Conservation (phyloP, 176 grass and related monocot species). For the Bothriochloa decipiens region DNA sequence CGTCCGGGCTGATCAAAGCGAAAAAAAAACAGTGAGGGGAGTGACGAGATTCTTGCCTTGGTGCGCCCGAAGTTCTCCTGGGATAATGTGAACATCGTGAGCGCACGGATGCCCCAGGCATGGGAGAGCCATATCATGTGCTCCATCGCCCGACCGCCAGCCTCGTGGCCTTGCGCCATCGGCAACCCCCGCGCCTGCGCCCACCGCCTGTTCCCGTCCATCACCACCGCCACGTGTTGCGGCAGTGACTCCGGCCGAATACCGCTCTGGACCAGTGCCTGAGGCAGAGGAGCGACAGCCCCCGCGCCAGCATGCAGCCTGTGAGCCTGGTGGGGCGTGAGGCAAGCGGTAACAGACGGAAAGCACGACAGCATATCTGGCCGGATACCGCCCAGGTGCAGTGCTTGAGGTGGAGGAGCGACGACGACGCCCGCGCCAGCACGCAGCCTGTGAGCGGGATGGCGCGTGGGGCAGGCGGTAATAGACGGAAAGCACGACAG, state of each 20-base stretch:
- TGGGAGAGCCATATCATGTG: slow-evolving; percentile 38
- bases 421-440: no score
- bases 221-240: slow-evolving; percentile 63
- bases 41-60: slow-evolving; percentile 10
- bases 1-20: background rate
- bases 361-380: no score
- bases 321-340: no score
- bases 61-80: slow-evolving; percentile 64
- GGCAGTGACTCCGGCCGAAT: slow-evolving; percentile 53
- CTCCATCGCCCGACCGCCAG: slow-evolving; percentile 51
- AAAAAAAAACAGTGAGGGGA: background rate
- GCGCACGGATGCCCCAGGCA: slow-evolving; percentile 50
- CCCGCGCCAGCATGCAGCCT: background rate
- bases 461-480: no score
- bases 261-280: slow-evolving; percentile 16
- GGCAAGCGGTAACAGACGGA: no score
- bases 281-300: background rate
- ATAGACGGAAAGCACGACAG: no score
- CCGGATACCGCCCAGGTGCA: no score
- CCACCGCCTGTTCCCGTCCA: slow-evolving; percentile 70
- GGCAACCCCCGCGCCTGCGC: slow-evolving; percentile 47
- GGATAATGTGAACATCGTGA: slow-evolving; percentile 73
- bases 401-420: no score
- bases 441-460: no score
- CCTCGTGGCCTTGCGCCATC: slow-evolving; percentile 53